Conservation (phyloP, 2,329 filamentous ascomycete species). For the Aspergillus nomiae region DNA sequence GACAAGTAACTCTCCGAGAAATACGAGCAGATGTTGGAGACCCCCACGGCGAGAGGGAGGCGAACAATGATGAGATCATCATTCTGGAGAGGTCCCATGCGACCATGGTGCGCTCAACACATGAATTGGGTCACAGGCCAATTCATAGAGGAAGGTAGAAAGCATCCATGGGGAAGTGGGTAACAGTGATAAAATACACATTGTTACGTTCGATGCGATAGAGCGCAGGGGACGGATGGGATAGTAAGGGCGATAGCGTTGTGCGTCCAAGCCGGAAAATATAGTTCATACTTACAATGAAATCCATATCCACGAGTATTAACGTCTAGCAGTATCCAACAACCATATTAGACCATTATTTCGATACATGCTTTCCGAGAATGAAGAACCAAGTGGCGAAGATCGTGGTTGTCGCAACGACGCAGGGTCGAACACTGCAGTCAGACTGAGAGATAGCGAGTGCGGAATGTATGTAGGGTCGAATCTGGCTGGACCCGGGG, state of each 20-base stretch:
- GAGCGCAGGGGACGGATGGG: neutral
- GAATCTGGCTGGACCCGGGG: neutral
- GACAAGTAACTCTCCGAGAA: neutral
- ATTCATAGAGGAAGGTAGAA: neutral
- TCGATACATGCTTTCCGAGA: slow-evolving; percentile 35
- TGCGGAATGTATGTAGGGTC: neutral
- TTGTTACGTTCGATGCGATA: neutral
- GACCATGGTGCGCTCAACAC: neutral
- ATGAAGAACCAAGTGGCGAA: slow-evolving; percentile 7
- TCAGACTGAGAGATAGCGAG: slow-evolving; percentile 11
- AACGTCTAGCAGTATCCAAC: slow-evolving; percentile 27
- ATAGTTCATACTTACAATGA: slow-evolving; percentile 42
- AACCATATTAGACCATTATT: slow-evolving; percentile 34
- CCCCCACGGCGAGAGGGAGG: neutral
- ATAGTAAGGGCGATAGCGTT: neutral
- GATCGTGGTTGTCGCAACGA: slow-evolving; percentile 20
- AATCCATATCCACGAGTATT: slow-evolving; percentile 43
- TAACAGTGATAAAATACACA: neutral
- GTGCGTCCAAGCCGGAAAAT: neutral
- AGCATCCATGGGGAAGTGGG: neutral
- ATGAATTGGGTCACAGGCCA: neutral
- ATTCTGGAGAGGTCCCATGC: slow-evolving; percentile 6
- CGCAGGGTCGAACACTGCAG: slow-evolving; percentile 14
- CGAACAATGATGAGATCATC: slow-evolving; percentile 2
- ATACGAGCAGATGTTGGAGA: neutral